phyloP scores from a whole-genome alignment of 2,329 filamentous ascomycete species.

The Xylariales sp. region DNA sequence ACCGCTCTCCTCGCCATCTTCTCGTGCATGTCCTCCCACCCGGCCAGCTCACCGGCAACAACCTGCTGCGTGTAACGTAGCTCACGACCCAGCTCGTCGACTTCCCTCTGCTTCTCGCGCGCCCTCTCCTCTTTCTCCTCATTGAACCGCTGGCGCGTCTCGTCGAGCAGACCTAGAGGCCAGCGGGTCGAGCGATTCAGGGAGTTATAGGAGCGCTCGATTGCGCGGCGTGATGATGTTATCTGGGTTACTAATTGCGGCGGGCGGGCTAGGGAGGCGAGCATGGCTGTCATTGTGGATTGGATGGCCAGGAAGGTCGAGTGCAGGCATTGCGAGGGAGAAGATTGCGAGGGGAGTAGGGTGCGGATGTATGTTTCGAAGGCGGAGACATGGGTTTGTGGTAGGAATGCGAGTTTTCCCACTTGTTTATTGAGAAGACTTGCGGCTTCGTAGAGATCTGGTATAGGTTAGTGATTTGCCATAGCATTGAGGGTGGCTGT shows the following conservation, averaged over 20 bases:
- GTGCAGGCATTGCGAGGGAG: slow-evolving; percentile 69
- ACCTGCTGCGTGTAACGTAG: slow-evolving; percentile 89
- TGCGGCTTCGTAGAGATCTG: slow-evolving; percentile 66
- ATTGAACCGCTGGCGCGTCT: slow-evolving; percentile 75
- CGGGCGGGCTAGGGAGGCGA: slow-evolving; percentile 74
- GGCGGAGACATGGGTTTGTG: slow-evolving; percentile 61
- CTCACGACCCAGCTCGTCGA: slow-evolving; percentile 72
- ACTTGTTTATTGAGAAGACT: slow-evolving; percentile 49
- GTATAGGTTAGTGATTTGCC: slow-evolving; percentile 22
- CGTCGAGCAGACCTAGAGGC: slow-evolving; percentile 79
- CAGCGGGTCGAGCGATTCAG: slow-evolving; percentile 71
- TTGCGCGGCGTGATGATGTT: slow-evolving; percentile 64
- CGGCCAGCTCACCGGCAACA: slow-evolving; percentile 84
- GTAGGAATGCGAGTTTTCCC: slow-evolving; percentile 61
- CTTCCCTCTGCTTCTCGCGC: slow-evolving; percentile 63
- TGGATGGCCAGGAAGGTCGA: slow-evolving; percentile 74
- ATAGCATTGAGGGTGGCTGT: background rate
- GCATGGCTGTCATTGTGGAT: slow-evolving; percentile 75
- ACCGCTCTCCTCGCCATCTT: slow-evolving; percentile 71
- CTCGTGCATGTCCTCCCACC: slow-evolving; percentile 88
- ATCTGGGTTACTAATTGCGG: slow-evolving; percentile 74
- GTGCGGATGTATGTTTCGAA: slow-evolving; percentile 67
- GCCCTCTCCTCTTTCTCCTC: slow-evolving; percentile 82
- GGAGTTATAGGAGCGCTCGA: slow-evolving; percentile 73
- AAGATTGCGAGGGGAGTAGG: slow-evolving; percentile 63